Base-by-base conservation (phyloP, 139 green algal genomes). In the Ettlia oleoabundans region DNA sequence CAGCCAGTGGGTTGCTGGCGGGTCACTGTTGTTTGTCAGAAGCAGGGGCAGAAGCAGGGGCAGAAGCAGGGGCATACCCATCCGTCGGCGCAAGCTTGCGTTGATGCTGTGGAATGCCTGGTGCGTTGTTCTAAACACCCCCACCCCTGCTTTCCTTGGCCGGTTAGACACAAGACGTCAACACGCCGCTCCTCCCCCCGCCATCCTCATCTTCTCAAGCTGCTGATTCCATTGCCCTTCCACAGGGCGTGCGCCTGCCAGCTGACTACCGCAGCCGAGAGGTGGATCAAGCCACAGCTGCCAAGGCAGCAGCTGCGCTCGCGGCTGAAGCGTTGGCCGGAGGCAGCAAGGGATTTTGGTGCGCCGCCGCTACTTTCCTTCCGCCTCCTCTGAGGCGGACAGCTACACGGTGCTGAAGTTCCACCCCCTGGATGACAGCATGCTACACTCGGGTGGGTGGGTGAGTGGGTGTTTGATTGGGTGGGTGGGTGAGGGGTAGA, bases 321-420 rank as follows among this genome's bases (percentile, higher is more conserved):
- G 30, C 43, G 13, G 70, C 70, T 4, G 15, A n/a, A 38, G 38
- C 64, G 15, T 10, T 42, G 64, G 32, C 7, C 32, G 64, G 64
- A n/a, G 64, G 64, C 64, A 33, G 24, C 30, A 28, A 40, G 9
- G 40, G 7, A 18, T 40, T n/a, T n/a, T 19, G 43, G 30, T 18
- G 51, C 13, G 35, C 42, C 71, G 86, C 33, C 78, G 86, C 43
- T 84, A 89, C 63, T 82, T 87, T 24, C 88, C 86, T 4, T 82
- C 89, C n/a, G 86, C 89, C 35, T 84, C 43, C 67, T 66, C 82
- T 3, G 65, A 67, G 4, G 77, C 86, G 22, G 88, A 93, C 71
- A 78, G 81, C n/a, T 93, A 92, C 73, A 91, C 84, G 8, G 52
- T 93, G 76, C 82, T 93, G 47, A 93, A 93, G 81, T 91, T 92